These are phyloP conservation scores for Aspergillus quadricinctus DNA, from an alignment of 2,329 filamentous ascomycete species.

Conservation along the genomic window DNA sequence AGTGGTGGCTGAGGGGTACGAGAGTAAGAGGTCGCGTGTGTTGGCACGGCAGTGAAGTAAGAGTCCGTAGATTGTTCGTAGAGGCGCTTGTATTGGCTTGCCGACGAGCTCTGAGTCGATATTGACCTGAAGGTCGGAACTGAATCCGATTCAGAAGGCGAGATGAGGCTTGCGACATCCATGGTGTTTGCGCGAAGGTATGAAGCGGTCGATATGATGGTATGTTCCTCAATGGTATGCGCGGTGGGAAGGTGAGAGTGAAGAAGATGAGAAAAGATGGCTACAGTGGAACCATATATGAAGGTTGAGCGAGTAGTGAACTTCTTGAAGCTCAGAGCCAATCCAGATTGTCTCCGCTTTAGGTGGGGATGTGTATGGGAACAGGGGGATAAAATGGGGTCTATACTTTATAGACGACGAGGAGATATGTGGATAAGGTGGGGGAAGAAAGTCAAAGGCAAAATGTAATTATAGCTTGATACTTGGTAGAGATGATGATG, in stretches of 20 bases:
- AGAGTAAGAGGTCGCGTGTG: constrained; percentile 18
- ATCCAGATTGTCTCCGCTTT: constrained; percentile 3
- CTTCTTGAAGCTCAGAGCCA: constrained; percentile 1
- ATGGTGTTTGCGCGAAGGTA: constrained; percentile 17
- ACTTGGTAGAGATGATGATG: constrained; percentile 3
- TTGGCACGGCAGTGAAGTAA: constrained; percentile 19
- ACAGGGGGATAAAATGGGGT: constrained; percentile 12
- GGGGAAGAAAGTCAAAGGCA: constrained; percentile 4
- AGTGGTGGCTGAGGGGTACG: constrained; percentile 31
- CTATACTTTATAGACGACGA: constrained; percentile 14
- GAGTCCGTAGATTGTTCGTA: constrained; percentile 11
- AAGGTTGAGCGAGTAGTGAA: constrained; percentile 1
- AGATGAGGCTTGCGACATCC: constrained; percentile 34
- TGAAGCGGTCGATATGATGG: constrained; percentile 1
- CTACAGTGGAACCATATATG: constrained; percentile 8
- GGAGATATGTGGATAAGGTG: constrained; percentile 14
- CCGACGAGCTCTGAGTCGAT: constrained; percentile 13
- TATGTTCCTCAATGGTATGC: constrained; percentile 5
- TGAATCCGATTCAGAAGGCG: constrained; percentile 21
- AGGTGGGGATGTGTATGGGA: constrained; percentile 11
- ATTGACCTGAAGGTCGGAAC: constrained; percentile 11
- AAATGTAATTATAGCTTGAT: constrained; percentile 15
- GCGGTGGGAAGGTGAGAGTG: constrained; percentile 4
- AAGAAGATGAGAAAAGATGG: constrained; percentile 1
- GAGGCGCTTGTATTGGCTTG: constrained; percentile 21